Base-by-base conservation (phyloP, 768 basidiomycete genomes). In the Boletus subcaerulescens region DNA sequence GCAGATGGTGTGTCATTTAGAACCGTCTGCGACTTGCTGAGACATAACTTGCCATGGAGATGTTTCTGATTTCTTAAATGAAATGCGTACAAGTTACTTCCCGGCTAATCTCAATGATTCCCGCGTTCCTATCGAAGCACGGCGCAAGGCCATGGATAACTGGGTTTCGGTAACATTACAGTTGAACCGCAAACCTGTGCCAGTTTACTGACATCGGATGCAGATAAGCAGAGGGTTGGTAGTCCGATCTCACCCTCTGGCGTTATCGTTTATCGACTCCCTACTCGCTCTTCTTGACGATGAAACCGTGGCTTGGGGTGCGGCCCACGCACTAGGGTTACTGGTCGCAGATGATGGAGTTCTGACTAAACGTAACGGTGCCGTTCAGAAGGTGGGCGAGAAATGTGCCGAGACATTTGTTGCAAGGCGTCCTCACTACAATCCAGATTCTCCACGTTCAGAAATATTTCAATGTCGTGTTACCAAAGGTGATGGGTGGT, bases 221-320 rank as follows among this genome's bases (percentile, higher is more conserved):
- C 5, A 97, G 96, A 77, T 91, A 14, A 79, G 84, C 18, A 91
- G 91, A 69, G 92, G 84, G 1, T 76, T 99, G 24, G 74, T 94
- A 2, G 82, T 94, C 1, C 82, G 87, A 13, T 86, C 85, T 26
- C 85, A 96, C 63, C 69, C 82, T 1, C 67, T 74, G 4, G 83
- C 86, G 1, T 71, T 78, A 53, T 58, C 68, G 1, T 85, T 87
- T 57, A 73, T 87, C 12, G 80, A 88, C 32, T 72, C 78, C 4
- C 69, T 98, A 22, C 84, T 97, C 57, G 77, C 79, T 13, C 74
- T 89, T 10, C 87, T 98, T 55, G 74, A 73, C 5, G 92, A 97
- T 62, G 72, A 73, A 45, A 66, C 66, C 0, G 73, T 97, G 39
- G 80, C 80, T 15, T 83, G 83, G 78, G 80, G 84, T 46, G 93